Conservation (phyloP, 441 rosid genomes). For the Populus trichocarpa region DNA sequence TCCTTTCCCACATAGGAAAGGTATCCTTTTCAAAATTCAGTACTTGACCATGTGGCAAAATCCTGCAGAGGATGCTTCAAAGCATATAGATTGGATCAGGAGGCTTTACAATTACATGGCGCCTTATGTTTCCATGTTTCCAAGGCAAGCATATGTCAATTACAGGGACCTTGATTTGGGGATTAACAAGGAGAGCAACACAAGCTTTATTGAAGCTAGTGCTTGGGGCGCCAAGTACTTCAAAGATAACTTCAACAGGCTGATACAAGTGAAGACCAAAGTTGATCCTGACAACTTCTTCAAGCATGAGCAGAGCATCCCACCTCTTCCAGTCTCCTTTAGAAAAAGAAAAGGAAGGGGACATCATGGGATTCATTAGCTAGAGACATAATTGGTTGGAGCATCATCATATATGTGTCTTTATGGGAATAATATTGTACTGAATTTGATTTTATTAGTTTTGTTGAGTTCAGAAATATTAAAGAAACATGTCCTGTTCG, state of each 20-base stretch:
- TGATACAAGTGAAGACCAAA: constrained; percentile 55
- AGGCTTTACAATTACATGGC: constrained; percentile 54
- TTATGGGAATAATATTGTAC: neutral
- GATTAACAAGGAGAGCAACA: constrained; percentile 24
- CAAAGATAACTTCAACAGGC: constrained; percentile 50
- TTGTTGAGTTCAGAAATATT: neutral
- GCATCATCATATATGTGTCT: neutral
- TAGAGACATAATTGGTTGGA: neutral
- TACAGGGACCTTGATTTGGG: constrained; percentile 70
- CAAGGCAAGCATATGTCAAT: constrained; percentile 60
- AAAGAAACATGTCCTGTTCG: neutral
- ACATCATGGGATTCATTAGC: neutral
- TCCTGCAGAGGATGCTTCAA: constrained; percentile 21
- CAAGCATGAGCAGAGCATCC: constrained; percentile 77
- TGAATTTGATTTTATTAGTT: neutral
- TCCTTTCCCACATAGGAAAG: constrained; percentile 58
- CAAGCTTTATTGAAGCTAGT: constrained; percentile 29
- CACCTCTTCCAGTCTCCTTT: constrained; percentile 27
- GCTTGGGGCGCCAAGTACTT: constrained; percentile 52
- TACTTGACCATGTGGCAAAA: constrained; percentile 48
- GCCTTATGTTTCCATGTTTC: constrained; percentile 55
- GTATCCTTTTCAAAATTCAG: constrained; percentile 52
- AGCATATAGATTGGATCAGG: constrained; percentile 35
- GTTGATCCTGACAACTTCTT: constrained; percentile 67
- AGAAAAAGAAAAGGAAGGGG: constrained; percentile 14